Percentiles rank a stretch among this genome's conserved stretches.
Conservation (phyloP, 192 early-diverging fungal species). For the Rhizoclosmatium globosum region DNA sequence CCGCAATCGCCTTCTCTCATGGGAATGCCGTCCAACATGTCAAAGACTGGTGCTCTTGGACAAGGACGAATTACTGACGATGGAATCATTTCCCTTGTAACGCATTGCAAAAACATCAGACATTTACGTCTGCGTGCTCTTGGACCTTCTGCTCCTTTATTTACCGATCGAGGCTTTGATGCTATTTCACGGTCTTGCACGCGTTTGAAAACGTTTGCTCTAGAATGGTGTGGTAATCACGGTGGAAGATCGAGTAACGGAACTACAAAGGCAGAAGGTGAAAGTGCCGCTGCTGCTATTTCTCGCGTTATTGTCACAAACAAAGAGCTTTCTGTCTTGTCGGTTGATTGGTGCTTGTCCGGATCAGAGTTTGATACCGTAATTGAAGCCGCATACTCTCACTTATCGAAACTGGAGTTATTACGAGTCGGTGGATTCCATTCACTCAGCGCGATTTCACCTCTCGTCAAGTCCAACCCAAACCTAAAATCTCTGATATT, state of each 20-base stretch:
- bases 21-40: neutral
- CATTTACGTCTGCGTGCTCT: constrained; percentile 22
- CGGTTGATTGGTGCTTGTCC: constrained; percentile 29
- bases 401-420: constrained; percentile 4
- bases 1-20: neutral
- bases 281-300: neutral
- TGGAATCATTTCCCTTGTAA: constrained; percentile 20
- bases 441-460: constrained; percentile 1
- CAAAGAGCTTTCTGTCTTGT: constrained; percentile 16
- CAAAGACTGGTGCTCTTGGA: neutral
- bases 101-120: constrained; percentile 25
- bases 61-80: constrained; percentile 18
- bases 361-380: constrained; percentile 3
- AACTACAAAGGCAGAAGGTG: neutral
- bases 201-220: constrained; percentile 24
- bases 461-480: constrained; percentile 17
- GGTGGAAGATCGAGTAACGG: neutral
- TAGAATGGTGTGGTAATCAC: constrained; percentile 22
- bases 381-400: constrained; percentile 2
- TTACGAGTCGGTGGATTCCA: constrained; percentile 27
- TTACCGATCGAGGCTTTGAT: constrained; percentile 30
- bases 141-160: neutral
- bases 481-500: constrained; percentile 7
- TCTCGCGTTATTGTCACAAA: constrained; percentile 20
- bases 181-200: constrained; percentile 6